Evolutionary conservation across 2,329 filamentous ascomycete species (phyloP), one percentile per base, ranked within the genome.

Genomic region (Anthostomella pinea): DNA sequence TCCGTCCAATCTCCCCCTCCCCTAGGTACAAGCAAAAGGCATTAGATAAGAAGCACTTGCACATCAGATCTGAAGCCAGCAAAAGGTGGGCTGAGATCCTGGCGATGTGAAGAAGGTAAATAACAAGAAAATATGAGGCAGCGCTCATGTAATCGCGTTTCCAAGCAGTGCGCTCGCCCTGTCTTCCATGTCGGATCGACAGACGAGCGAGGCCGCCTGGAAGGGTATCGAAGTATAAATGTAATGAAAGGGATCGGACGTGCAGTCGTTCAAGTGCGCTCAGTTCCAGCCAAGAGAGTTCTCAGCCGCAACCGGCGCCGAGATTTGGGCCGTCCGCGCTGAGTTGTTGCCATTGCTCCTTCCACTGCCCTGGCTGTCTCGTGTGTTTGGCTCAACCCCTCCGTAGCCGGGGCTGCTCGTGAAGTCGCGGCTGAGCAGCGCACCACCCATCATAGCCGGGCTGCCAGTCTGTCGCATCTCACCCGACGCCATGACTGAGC

Each of bases 251-350:
- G 49, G 49, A 45, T 51, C 45, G 41, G 48, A 53, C 52, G 54
- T 60, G 47, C 43, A 54, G 43, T 62, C 59, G 53, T 63, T 45
- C 51, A 48, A 40, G 41, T 48, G 47, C 15, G 31, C 52, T 80
- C 75, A 96, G 71, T 94, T 95, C 90, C 90, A 96, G 55, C 90
- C 90, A 49, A 96, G 77, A 33, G 88, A 95, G 74, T 96, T 96
- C 70, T 94, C 89, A 3, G 89, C 85, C 63, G 90, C 90, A 46
- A 95, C 85, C 3, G 90, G 90, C 21, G 87, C 87, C 44, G 87
- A 94, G 60, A 96, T 95, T 64, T 83, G 72, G 27, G 74, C 73
- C 3, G 74, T 78, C 30, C 76, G 70, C 15, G 64, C 73, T 24
- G 74, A 78, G 62, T 70, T 69, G 52, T 67, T 67, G 60, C 66